Evolutionary conservation across 129 eudicot species (phyloP), one percentile per base, ranked within the genome.

Genomic region (Dittrichia graveolens): DNA sequence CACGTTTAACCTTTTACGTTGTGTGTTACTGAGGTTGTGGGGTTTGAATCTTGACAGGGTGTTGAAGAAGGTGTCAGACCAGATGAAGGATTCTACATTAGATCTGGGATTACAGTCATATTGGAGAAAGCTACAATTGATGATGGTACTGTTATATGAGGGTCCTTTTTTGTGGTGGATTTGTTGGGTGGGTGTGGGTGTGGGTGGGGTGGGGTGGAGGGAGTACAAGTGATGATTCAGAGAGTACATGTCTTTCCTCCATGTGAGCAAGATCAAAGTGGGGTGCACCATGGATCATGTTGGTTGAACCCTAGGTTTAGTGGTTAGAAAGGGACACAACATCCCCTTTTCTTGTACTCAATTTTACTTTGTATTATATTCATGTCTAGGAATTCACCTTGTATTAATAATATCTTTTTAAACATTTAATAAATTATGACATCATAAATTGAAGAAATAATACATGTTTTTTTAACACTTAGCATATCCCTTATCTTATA

Each of bases 41-140:
- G 7, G 9, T 66, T 46, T 3, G 38, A 40, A 74, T 70, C 0
- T 16, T 62, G 69, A 10, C 74, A 94, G 99, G 95, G 96, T 47
- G 97, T 94, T 65, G 58, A 84, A 75, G 99, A 94, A 86, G 89
- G 93, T 6, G 94, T 88, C 54, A 79, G 96, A 64, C 86, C 96
- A 11, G 93, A 81, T 41, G 84, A 94, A 83, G 99, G 99, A 59
- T 94, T 94, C 75, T 94, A 94, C 77, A 94, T 94, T 67, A 83
- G 99, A 31, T 90, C 97, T 37, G 99, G 99, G 61, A 94, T 94
- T 72, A 94, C 97, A 39, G 65, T 90, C 31, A 75, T 94, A 76
- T 14, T 83, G 53, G 99, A 94, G 86, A 94, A 94, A 77, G 99
- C 96, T 50, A 94, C 94, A 19, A 88, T 94, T 35, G 61, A 48